phyloP scores from a whole-genome alignment of 495 filamentous ascomycete species.

The Podospora pseudocomata region DNA sequence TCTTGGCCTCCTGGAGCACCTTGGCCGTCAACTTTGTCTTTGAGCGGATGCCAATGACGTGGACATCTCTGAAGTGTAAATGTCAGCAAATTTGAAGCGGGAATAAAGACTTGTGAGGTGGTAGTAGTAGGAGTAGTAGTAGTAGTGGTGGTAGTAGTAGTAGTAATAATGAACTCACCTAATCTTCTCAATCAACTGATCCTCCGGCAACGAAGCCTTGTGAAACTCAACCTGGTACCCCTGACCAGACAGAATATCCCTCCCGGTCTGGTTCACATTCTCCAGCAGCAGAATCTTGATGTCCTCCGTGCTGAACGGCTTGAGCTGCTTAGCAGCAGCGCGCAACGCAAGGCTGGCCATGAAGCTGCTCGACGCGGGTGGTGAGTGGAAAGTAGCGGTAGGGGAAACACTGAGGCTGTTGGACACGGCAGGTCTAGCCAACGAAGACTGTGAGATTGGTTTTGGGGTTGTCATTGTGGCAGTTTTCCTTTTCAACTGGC shows the following conservation, averaged over 20 bases:
- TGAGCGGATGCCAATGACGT: conserved; percentile 96
- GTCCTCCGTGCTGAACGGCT: conserved; percentile 91
- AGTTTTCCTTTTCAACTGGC: not conserved
- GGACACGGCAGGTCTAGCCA: conserved; percentile 40
- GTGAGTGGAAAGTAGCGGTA: conserved; percentile 60
- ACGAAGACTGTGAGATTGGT: conserved; percentile 36
- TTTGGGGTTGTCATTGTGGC: conserved; percentile 39
- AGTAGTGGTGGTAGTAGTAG: too few relatives aligned
- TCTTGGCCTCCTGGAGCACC: conserved; percentile 83
- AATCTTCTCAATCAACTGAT: conserved; percentile 95
- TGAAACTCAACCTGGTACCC: conserved; percentile 94
- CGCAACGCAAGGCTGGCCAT: conserved; percentile 27
- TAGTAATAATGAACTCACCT: conserved; percentile 51
- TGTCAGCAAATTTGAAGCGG: too few relatives aligned
- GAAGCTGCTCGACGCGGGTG: conserved; percentile 44
- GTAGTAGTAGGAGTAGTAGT: too few relatives aligned
- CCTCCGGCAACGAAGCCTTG: conserved; percentile 85
- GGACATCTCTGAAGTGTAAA: conserved; percentile 64
- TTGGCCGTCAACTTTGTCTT: conserved; percentile 91
- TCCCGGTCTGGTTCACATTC: conserved; percentile 89
- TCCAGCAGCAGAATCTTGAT: conserved; percentile 95
- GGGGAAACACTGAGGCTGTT: conserved; percentile 53
- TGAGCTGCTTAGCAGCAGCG: conserved; percentile 66
- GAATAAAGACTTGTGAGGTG: too few relatives aligned
- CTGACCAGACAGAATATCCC: conserved; percentile 74